These are phyloP conservation scores for Blepharisma undulans DNA, from an alignment of 169 alveolate genomes.

Conservation along the genomic window DNA sequence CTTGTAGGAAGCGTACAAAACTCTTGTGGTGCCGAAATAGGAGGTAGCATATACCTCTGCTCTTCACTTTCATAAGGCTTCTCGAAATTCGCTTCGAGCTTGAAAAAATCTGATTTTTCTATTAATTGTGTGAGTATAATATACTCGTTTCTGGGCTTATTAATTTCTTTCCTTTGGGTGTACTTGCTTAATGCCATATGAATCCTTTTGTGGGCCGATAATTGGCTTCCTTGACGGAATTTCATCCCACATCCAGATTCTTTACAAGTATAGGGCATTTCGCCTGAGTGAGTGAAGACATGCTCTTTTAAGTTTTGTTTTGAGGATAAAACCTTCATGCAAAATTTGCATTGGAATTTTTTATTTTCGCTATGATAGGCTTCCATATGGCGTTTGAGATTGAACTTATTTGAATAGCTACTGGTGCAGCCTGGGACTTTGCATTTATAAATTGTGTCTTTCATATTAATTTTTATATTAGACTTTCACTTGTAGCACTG, in stretches of 20 bases:
- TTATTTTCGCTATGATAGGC: not conserved
- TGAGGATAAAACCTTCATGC: conserved; percentile 19
- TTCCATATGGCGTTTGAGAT: conserved; percentile 14
- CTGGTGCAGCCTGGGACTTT: not conserved
- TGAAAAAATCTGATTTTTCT: not conserved
- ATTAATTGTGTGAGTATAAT: not conserved
- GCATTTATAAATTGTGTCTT: not conserved
- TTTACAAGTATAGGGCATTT: conserved; percentile 53
- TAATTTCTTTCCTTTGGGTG: not conserved
- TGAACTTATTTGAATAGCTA: not conserved
- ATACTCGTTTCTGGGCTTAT: not conserved
- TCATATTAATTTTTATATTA: not conserved
- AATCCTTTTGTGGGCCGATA: conserved; percentile 52
- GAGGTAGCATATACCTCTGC: not conserved
- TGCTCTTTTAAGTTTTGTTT: conserved; percentile 59
- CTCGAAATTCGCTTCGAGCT: not conserved
- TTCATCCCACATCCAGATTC: conserved; percentile 40
- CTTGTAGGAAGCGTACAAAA: not conserved
- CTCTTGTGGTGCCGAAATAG: not conserved
- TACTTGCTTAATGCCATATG: conserved; percentile 2
- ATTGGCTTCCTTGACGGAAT: conserved; percentile 60
- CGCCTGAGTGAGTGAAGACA: conserved; percentile 47
- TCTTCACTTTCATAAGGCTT: not conserved
- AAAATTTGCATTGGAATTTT: conserved; percentile 19
- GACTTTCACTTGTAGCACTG: not conserved